Evolutionary conservation across 441 rosid species (phyloP), one percentile per base, ranked within the genome.

Genomic region (Erodium trifolium): DNA sequence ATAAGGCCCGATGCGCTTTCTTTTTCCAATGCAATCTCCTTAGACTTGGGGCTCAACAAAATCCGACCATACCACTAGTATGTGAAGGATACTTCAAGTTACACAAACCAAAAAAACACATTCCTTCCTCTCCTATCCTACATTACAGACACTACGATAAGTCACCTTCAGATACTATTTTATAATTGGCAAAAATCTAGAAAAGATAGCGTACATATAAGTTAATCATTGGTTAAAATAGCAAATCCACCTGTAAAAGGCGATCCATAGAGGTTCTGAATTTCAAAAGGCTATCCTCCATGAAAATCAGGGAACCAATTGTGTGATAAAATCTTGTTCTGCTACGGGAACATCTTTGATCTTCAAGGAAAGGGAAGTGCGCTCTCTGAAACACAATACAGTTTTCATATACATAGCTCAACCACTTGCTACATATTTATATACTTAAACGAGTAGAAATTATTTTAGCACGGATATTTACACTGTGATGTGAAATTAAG

Each of bases 181-280:
- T 60, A 59, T 23, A 19, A 19, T 11, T 60, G 31, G 35, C 4
- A 27, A 12, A 1, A 60, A 23, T 0, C 27, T 23, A 23, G 2
- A 23, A 23, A 23, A 23, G 0, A 23, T 23, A 23, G 27, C 27
- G 27, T 23, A 23, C 27, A 23, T 23, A 23, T 23, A 23, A 23
- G 27, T 23, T 23, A 23, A 23, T 0, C 27, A 23, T 23, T 23
- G 27, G 27, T 23, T 23, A 23, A 41, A 8, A 66, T 6, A 41
- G 16, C 16, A 68, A 31, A 17, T 3, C 12, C 27, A 92, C 99
- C 79, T 91, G 94, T 76, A 82, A 71, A 57, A 96, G 96, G 4
- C 93, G 92, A 72, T 96, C 98, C 99, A 96, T 91, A 11, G 97
- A 91, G 74, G 96, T 82, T 87, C 85, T 93, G 80, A 96, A 96